Conservation (phyloP, 2,329 filamentous ascomycete species). For the Fusarium liriodendri region DNA sequence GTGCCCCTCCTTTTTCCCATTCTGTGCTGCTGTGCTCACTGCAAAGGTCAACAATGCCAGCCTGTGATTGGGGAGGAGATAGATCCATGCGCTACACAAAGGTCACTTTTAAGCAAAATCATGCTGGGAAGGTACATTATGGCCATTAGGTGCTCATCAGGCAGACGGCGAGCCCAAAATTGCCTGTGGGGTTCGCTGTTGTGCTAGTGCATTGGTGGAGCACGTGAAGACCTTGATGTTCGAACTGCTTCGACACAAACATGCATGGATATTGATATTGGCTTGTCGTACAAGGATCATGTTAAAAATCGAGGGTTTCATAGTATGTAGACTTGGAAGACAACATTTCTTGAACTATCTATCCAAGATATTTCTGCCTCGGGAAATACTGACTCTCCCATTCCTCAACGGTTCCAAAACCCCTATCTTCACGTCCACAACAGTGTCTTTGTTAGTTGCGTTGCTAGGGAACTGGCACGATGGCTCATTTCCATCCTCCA, state of each 20-base stretch:
- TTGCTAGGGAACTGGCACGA: slow-evolving; percentile 17
- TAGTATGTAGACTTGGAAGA: background rate
- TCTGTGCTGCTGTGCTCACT: slow-evolving; percentile 28
- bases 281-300: background rate
- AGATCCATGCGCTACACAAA: slow-evolving; percentile 1
- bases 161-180: slow-evolving; percentile 20
- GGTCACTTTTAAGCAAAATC: slow-evolving; percentile 25
- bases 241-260: background rate
- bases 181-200: slow-evolving; percentile 16
- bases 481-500: slow-evolving; percentile 11
- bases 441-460: slow-evolving; percentile 2
- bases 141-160: background rate
- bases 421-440: slow-evolving; percentile 1
- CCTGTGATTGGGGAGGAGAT: slow-evolving; percentile 35
- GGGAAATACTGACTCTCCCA: background rate
- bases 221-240: background rate
- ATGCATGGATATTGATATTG: background rate
- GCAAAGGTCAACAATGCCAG: slow-evolving; percentile 22
- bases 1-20: slow-evolving; percentile 42
- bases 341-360: background rate
- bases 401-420: background rate
- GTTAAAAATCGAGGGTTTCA: background rate
- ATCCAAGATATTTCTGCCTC: background rate
- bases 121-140: slow-evolving; percentile 25
- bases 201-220: slow-evolving; percentile 18